A percentile compares a stretch with the other conserved stretches of the same genome.
Evolutionary conservation across 129 eudicot genomes (phyloP).

Genomic region (Scalesia atractyloides): DNA sequence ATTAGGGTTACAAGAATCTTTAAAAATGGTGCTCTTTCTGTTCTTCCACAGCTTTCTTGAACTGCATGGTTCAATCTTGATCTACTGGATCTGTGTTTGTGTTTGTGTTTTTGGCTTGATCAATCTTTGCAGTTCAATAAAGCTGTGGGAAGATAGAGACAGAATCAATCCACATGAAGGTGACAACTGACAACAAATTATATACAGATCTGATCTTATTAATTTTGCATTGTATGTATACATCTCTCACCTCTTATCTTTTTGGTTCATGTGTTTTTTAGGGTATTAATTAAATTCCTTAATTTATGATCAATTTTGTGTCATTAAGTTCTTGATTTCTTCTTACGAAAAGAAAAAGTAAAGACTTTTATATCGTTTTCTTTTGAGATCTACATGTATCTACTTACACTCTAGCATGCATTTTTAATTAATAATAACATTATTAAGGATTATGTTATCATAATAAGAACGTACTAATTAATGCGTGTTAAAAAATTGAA

Average conservation of each 20-base stretch:
- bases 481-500: neutral
- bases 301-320: neutral
- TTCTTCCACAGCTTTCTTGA: conserved; percentile 99
- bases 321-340: too few species aligned
- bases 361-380: too few species aligned
- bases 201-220: conserved; percentile 12
- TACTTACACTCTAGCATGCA: too few species aligned
- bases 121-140: conserved; percentile 74
- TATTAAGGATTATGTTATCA: too few species aligned
- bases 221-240: conserved; percentile 20
- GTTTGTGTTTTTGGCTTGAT: neutral
- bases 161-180: conserved; percentile 37
- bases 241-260: neutral
- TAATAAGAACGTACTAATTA: neutral
- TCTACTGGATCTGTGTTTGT: neutral
- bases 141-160: conserved; percentile 92
- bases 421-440: too few species aligned
- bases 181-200: neutral
- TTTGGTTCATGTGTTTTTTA: conserved; percentile 2
- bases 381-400: too few species aligned
- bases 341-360: too few species aligned
- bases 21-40: conserved; percentile 61
- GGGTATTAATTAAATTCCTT: neutral
- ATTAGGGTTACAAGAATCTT: conserved; percentile 14
- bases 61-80: conserved; percentile 53